phyloP scores from a whole-genome alignment of 2,329 filamentous ascomycete species.

The Emericellopsis atlantica region DNA sequence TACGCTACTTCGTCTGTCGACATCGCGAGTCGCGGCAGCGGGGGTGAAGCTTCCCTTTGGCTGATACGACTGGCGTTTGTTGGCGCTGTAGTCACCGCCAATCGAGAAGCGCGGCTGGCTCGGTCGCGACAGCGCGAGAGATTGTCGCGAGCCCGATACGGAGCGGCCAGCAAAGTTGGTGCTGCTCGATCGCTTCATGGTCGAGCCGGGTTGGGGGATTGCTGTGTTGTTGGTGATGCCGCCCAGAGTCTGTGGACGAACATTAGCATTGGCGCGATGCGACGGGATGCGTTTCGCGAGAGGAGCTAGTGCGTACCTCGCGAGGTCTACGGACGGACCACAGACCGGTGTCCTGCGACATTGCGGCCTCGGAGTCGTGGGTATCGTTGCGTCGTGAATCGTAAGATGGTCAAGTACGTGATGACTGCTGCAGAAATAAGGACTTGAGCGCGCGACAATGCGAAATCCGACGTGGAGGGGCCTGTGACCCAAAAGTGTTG shows the following conservation, averaged over 20 bases:
- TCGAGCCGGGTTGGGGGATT: constrained; percentile 83
- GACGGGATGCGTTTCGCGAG: constrained; percentile 4
- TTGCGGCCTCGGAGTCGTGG: constrained; percentile 19
- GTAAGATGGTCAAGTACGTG: neutral
- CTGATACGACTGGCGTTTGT: constrained; percentile 68
- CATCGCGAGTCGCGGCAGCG: constrained; percentile 36
- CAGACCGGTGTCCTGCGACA: constrained; percentile 79
- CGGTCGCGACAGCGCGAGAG: constrained; percentile 71
- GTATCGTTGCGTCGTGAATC: neutral
- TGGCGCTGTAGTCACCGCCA: constrained; percentile 66
- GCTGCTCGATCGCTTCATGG: constrained; percentile 78
- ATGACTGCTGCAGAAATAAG: neutral
- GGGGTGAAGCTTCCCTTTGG: constrained; percentile 42
- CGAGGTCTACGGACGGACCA: constrained; percentile 87
- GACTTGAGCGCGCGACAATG: neutral
- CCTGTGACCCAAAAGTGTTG: neutral
- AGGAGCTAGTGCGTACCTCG: constrained; percentile 50
- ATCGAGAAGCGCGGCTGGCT: constrained; percentile 79
- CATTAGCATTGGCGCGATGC: constrained; percentile 1
- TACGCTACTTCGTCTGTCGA: constrained; percentile 70
- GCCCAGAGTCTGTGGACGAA: constrained; percentile 58
- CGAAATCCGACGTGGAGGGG: neutral
- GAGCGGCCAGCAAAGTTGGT: constrained; percentile 63
- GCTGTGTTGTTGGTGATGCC: constrained; percentile 71
- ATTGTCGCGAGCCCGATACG: constrained; percentile 71